Base-by-base conservation (phyloP, 805 yeast genomes). In the Wickerhamiella bombiphila region DNA sequence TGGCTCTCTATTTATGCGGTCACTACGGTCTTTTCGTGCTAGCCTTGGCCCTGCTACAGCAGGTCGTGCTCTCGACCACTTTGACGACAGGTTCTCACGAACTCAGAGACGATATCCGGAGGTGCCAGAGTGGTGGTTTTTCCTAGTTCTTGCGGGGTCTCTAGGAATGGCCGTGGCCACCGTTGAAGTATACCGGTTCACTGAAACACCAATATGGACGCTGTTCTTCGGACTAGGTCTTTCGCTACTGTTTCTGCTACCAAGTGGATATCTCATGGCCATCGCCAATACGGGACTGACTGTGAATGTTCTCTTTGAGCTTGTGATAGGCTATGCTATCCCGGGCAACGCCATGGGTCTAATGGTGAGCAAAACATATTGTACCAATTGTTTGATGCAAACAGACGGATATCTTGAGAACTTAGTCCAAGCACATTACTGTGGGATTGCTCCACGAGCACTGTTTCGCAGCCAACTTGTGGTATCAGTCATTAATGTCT, bases 41-140 rank as follows among this genome's bases (percentile, higher is more conserved):
- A 20, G 22, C 17, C 9, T 18, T 20, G 20, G 16, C 13, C 33
- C 33, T n/a, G n/a, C n/a, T n/a, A n/a, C n/a, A n/a, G n/a, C n/a
- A n/a, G n/a, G n/a, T n/a, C n/a, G n/a, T n/a, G n/a, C n/a, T n/a
- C 37, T 43, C 7, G 31, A 36, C 7, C 49, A 43, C 11, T 54
- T 46, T 42, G 49, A 65, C n/a, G 80, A 74, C 48, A 71, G 76
- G 2, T 76, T 70, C 46, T 65, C 74, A 41, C 59, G 58, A 35
- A 71, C 72, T 68, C 72, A 72, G 76, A 45, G 66, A 6, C 53
- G 54, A 18, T 76, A 78, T 53, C 66, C 65, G 29, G 81, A 76
- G 45, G 80, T 74, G 22, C 86, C 88, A 2, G 77, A 72, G 43
- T 73, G 76, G 75, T 74, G 82, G 80, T 70, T 41, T 61, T 7